A percentile compares a stretch with the other conserved stretches of the same genome.
phyloP scores from a whole-genome alignment of 1,284 basidiomycete species.

The Meira miltonrushii region DNA sequence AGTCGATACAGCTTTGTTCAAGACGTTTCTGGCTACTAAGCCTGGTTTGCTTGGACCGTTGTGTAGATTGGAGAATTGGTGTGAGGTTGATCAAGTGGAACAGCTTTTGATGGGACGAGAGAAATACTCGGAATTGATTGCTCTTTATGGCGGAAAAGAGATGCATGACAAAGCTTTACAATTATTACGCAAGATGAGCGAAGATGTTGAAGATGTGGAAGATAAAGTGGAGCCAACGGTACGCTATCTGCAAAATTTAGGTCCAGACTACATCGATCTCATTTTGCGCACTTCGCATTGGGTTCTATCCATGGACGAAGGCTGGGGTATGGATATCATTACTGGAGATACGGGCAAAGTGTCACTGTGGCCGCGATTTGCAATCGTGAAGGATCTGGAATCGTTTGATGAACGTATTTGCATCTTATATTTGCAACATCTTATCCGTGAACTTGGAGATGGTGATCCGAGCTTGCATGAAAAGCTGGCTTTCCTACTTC shows the following conservation, averaged over 20 bases:
- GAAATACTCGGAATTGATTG: slow-evolving; percentile 86
- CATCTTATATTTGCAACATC: slow-evolving; percentile 76
- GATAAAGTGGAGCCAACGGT: slow-evolving; percentile 80
- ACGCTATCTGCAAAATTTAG: slow-evolving; percentile 83
- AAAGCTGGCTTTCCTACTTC: slow-evolving; percentile 77
- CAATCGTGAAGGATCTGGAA: slow-evolving; percentile 60
- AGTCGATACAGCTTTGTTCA: slow-evolving; percentile 91
- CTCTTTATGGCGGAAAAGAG: slow-evolving; percentile 86
- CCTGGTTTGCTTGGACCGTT: slow-evolving; percentile 79
- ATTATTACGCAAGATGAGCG: slow-evolving; percentile 64
- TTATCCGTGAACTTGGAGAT: slow-evolving; percentile 72
- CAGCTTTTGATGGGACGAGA: slow-evolving; percentile 69
- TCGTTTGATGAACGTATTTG: slow-evolving; percentile 62
- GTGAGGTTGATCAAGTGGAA: slow-evolving; percentile 91
- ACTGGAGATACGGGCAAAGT: slow-evolving; percentile 75
- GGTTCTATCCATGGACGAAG: slow-evolving; percentile 71
- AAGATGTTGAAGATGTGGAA: slow-evolving; percentile 69
- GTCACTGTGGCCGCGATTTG: slow-evolving; percentile 58
- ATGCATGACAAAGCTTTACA: slow-evolving; percentile 86
- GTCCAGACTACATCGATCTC: slow-evolving; percentile 36
- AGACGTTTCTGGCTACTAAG: slow-evolving; percentile 78
- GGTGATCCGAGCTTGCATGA: slow-evolving; percentile 71
- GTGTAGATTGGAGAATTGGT: slow-evolving; percentile 92
- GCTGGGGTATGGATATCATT: slow-evolving; percentile 81
- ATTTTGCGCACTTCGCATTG: slow-evolving; percentile 62